Base-by-base conservation (phyloP, 179 eudicot genomes). In the Amaranthus tricolor region DNA sequence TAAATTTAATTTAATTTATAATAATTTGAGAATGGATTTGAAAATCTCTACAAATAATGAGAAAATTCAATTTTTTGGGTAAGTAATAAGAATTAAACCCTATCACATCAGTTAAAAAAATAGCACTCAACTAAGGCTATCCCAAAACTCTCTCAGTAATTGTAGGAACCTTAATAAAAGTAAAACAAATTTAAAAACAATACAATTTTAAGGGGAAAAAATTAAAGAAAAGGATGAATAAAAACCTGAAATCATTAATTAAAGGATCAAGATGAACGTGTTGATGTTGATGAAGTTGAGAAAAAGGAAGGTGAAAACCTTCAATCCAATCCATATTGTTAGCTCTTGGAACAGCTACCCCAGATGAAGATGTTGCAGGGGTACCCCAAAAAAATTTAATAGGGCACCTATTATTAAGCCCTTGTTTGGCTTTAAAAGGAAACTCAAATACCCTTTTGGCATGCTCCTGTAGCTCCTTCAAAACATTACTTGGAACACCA, bases 331-430 rank as follows among this genome's bases (percentile, higher is more conserved):
- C 87, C n/a, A 82, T 5, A 44, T 81, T 71, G 20, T 14, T 48
- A 49, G 74, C 80, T 45, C 72, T 78, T 47, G 81, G 80, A 9
- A 82, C 20, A 69, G 79, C 68, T 0, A 50, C 70, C 43, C 89
- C 95, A 12, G 81, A 48, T 15, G 81, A 77, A 10, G 84, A 80
- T 40, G 89, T 82, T 20, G 87, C 93, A 53, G 91, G 89, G 53
- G 85, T 89, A 51, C 97, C 96, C 89, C 93, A 90, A 72, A 90
- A 90, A 68, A 90, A 92, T 21, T 82, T 72, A 0, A 90, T 79
- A 45, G 90, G 74, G 47, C 72, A 76, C 16, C 48, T 70, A 13
- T 17, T 69, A 53, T 68, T 53, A 0, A 81, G 43, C 58, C 21
- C 79, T 62, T 84, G 80, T 78, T 92, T 92, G 73, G 86, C 57